A percentile compares a stretch with the other conserved stretches of the same genome.
These are phyloP conservation scores for Caryopteris hybrid DNA, from an alignment of 305 asterid genomes.

Conservation along the genomic window DNA sequence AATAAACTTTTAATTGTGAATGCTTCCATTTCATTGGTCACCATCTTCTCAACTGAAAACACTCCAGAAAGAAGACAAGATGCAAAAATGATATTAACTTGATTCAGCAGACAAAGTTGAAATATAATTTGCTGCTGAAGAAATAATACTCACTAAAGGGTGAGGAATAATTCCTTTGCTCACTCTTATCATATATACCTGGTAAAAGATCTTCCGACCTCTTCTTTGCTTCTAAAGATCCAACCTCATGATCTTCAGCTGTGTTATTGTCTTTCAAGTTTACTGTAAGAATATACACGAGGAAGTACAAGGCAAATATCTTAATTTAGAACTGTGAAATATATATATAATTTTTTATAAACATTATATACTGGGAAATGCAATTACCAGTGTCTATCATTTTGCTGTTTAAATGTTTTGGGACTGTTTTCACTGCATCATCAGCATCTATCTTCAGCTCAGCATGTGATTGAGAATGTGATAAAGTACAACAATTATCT, in stretches of 20 bases:
- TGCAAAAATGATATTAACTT: constrained; percentile 23
- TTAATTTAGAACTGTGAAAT: constrained; percentile 8
- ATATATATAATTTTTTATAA: too few relatives aligned
- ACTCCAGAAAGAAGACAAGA: constrained; percentile 26
- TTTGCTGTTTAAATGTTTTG: constrained; percentile 21
- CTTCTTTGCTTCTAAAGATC: constrained; percentile 29
- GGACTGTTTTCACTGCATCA: constrained; percentile 23
- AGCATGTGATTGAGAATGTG: constrained; percentile 21
- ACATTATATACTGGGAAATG: constrained; percentile 21
- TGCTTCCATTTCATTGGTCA: constrained; percentile 23
- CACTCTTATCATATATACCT: constrained; percentile 46
- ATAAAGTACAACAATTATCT: constrained; percentile 23
- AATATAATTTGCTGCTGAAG: constrained; percentile 14
- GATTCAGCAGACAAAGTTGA: constrained; percentile 10
- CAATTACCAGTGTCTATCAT: constrained; percentile 48
- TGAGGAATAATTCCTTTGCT: constrained; percentile 16
- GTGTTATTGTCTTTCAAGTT: constrained; percentile 26
- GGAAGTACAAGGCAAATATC: constrained; percentile 14
- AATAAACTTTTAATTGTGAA: constrained; percentile 26
- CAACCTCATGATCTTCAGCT: constrained; percentile 41
- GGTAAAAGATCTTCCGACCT: constrained; percentile 34
- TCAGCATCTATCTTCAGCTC: constrained; percentile 33
- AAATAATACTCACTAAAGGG: constrained; percentile 21
- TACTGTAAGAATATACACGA: constrained; percentile 20
- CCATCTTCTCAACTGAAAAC: constrained; percentile 41